Base-by-base conservation (phyloP, 495 filamentous ascomycete species). In the Acidiella bohemica region DNA sequence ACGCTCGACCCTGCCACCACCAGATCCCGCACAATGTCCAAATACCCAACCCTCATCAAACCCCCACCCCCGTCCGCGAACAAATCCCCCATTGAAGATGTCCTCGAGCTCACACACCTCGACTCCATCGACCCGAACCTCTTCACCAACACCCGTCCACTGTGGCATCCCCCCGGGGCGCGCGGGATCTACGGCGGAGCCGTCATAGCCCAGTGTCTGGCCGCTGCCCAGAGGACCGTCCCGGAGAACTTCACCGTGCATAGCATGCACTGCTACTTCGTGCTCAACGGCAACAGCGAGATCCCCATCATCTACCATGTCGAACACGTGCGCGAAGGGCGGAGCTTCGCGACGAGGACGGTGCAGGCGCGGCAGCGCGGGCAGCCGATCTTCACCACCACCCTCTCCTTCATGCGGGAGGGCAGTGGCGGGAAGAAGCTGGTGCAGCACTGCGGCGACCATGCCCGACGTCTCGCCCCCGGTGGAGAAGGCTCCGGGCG, bases 211-310 rank as follows among this genome's bases (percentile, higher is more conserved):
- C 88, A 95, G 68, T 86, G 73, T 49, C 73, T 97, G 21, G 71
- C 78, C 39, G 87, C 92, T 12, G 90, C 85, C 9, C 85, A 92
- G 62, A 68, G 71, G 38, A 97, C 90, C 35, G 79, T 97, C 13
- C 77, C 80, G 1, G 53, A 64, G 17, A 67, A 82, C 57, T 94
- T 93, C 64, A 68, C 76, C 46, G 71, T 86, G 32, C 88, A 97
- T 65, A 82, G 76, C 60, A 93, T 93, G 84, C 90, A 97, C 69
- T 95, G 88, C 71, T 97, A 94, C 68, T 97, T 97, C 64, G 78
- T 97, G 26, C 78, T 96, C 1, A 85, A 84, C 9, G 90, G 88
- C 21, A 78, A 87, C 56, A 66, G 76, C 6, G 73, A 80, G 28
- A 75, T 92, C 25, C 88, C 90, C 4, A 81, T 97, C 47, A 64